Conservation (phyloP, 2,329 filamentous ascomycete species). For the Pleurostoma richardsiae region DNA sequence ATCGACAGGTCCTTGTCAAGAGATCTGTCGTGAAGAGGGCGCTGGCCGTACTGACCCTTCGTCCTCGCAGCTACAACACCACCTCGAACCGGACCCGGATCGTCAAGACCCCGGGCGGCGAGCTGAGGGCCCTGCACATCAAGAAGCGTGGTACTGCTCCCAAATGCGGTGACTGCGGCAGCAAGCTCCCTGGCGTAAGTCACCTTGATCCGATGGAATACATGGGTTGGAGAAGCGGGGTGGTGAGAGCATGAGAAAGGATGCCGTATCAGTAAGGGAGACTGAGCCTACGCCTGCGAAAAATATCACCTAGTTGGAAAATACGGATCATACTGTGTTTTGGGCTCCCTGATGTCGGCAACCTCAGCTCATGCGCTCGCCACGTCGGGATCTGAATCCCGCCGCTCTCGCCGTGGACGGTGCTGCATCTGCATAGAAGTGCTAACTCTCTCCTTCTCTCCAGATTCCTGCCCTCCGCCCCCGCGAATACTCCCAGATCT, state of each 20-base stretch:
- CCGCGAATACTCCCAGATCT: constrained; percentile 95
- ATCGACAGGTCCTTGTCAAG: neutral
- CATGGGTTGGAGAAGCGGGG: no score
- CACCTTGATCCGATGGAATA: constrained; percentile 7
- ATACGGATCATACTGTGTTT: no score
- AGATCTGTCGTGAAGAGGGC: neutral
- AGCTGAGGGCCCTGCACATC: constrained; percentile 95
- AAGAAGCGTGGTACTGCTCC: constrained; percentile 98
- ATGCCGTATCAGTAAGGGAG: no score
- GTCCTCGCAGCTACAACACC: constrained; percentile 83
- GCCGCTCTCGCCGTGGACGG: no score
- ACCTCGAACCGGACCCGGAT: constrained; percentile 94
- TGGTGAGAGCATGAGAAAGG: no score
- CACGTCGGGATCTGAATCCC: no score
- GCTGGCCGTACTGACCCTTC: constrained; percentile 14
- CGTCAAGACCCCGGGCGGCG: constrained; percentile 93
- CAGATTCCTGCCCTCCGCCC: constrained; percentile 95
- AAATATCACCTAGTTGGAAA: no score
- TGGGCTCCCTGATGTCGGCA: no score
- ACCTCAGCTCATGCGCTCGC: no score
- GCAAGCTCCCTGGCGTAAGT: constrained; percentile 97
- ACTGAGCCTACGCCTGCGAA: no score
- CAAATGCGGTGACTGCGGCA: constrained; percentile 99
- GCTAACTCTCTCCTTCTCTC: constrained; percentile 21
- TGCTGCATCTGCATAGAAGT: neutral